Evolutionary conservation across 2,329 filamentous ascomycete genomes (phyloP), one percentile per base, ranked within the genome.

Genomic region (Calonectria naviculata): DNA sequence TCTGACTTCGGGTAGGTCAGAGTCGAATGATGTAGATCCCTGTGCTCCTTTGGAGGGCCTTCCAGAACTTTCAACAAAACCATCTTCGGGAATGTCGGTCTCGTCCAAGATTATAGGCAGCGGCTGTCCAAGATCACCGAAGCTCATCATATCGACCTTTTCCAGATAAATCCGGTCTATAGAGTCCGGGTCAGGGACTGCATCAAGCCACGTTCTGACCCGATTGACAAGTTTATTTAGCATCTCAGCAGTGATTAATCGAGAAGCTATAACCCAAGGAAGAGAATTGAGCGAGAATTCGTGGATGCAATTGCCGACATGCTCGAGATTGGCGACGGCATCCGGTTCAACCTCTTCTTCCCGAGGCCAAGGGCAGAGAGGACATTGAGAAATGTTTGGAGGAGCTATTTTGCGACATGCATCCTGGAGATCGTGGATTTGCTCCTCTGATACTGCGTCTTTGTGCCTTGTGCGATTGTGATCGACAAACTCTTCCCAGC

Each of bases 301-400:
- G 64, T 58, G 64, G 49, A 66, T 66, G 24, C 49, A 66, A 47
- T 66, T 66, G 21, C 64, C 64, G n/a, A 66, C 28, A 58, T 66
- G 64, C 64, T 66, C 64, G 17, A 66, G 49, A 5, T 66, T 66
- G 4, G 64, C 64, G 3, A 31, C 28, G 41, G 64, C 64, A 66
- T 66, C 64, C 46, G 64, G 64, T 28, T 24, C 64, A 12, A 15
- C n/a, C 17, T 47, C 64, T 21, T 66, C 64, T 9, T 66, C 64
- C 34, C 58, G 26, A 19, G 64, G 64, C 63, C 64, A 66, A 4
- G 64, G 38, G 26, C 64, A 66, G 15, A 66, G 38, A 31, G 64
- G 64, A 28, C 64, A 66, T 26, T 66, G 47, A 44, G 64, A 34
- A 26, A 66, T 66, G 29, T 66, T 58, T 21, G 64, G 49, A 46